phyloP scores from a whole-genome alignment of 2,329 filamentous ascomycete species.

The Thermomyces lanuginosus region DNA sequence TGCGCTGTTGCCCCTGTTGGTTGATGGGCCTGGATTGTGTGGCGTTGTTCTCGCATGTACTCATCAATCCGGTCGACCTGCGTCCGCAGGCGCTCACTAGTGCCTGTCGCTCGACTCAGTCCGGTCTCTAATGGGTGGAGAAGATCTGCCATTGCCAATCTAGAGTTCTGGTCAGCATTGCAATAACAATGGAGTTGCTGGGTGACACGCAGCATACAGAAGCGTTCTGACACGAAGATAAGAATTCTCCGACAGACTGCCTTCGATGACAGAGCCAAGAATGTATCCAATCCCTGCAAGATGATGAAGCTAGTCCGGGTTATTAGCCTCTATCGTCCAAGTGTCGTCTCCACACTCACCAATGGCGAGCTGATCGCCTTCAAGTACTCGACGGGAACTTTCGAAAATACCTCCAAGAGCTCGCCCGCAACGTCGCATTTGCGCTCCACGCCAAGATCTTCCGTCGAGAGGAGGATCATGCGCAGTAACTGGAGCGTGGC shows the following conservation, averaged over 20 bases:
- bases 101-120: conserved; percentile 24
- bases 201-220: conserved; percentile 12
- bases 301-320: conserved; percentile 26
- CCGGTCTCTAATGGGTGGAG: conserved; percentile 29
- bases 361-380: conserved; percentile 34
- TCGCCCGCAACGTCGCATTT: conserved; percentile 33
- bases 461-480: conserved; percentile 29
- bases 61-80: conserved; percentile 31
- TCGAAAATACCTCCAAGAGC: conserved; percentile 28
- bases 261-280: conserved; percentile 33
- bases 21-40: conserved; percentile 7
- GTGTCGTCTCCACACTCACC: conserved; percentile 7
- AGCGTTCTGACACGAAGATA: conserved; percentile 28
- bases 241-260: conserved; percentile 25
- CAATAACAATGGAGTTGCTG: background rate
- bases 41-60: conserved; percentile 21
- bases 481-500: conserved; percentile 34
- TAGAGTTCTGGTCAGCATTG: conserved; percentile 1
- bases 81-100: conserved; percentile 23
- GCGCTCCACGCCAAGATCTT: conserved; percentile 23
- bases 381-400: conserved; percentile 30
- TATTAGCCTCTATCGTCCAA: background rate
- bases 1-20: conserved; percentile 5
- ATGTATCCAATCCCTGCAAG: conserved; percentile 35
- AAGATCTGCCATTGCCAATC: conserved; percentile 29